Percentiles rank a stretch among this genome's conserved stretches.
Evolutionary conservation across 108 stramenopile species (phyloP).

Genomic region (Epipyxis sp.): DNA sequence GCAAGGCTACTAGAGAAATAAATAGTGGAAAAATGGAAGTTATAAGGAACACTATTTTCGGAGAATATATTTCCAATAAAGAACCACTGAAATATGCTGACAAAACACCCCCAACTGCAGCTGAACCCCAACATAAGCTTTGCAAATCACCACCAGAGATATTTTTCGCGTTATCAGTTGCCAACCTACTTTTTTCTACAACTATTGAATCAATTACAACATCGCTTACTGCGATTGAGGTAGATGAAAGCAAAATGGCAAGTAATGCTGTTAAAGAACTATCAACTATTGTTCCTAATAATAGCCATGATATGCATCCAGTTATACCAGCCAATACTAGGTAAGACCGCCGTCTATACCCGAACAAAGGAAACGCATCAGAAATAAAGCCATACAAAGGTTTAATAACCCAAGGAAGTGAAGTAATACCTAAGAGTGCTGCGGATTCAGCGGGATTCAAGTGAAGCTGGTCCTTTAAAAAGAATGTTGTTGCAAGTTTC

Average conservation of each 20-base stretch:
- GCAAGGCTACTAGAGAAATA: constrained; percentile 68
- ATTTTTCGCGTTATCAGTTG: constrained; percentile 64
- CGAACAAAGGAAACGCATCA: constrained; percentile 80
- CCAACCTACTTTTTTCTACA: constrained; percentile 75
- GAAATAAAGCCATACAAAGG: constrained; percentile 84
- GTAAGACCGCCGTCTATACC: constrained; percentile 76
- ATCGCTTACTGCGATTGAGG: constrained; percentile 78
- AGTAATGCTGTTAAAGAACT: not conserved
- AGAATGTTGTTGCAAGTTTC: constrained; percentile 81
- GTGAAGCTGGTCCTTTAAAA: constrained; percentile 86
- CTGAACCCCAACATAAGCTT: constrained; percentile 80
- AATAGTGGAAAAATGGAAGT: constrained; percentile 78
- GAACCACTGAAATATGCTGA: constrained; percentile 82
- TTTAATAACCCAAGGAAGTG: constrained; percentile 83
- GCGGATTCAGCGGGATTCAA: constrained; percentile 81
- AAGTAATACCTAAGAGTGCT: constrained; percentile 77
- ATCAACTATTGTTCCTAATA: constrained; percentile 48
- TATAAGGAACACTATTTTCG: constrained; percentile 73
- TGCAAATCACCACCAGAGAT: constrained; percentile 58
- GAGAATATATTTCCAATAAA: constrained; percentile 76
- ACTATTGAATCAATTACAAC: constrained; percentile 94
- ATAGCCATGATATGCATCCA: constrained; percentile 59
- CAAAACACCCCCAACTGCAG: constrained; percentile 76
- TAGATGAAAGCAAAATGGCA: constrained; percentile 59
- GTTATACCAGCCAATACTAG: constrained; percentile 66